These are phyloP conservation scores for Ostreobium quekettii DNA, from an alignment of 139 green algal species.

Conservation along the genomic window DNA sequence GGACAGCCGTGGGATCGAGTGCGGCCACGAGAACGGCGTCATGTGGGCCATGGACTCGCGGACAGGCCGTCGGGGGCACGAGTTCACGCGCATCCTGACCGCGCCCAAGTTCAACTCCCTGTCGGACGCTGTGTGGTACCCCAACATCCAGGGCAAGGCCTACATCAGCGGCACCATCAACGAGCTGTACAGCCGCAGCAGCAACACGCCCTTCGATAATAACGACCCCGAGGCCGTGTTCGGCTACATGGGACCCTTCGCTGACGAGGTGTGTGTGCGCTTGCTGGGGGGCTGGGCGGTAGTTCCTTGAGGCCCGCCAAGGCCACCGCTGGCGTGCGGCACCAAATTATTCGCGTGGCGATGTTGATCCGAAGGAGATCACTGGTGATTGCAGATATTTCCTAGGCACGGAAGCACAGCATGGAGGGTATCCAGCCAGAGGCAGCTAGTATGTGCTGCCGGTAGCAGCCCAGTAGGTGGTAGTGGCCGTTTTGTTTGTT, in stretches of 20 bases:
- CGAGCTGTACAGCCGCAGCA: neutral
- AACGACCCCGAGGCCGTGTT: neutral
- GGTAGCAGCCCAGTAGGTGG: too few species aligned
- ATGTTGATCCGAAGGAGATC: too few species aligned
- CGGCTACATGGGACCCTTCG: neutral
- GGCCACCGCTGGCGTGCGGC: too few species aligned
- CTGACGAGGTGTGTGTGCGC: neutral
- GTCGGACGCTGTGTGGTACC: neutral
- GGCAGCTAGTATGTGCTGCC: too few species aligned
- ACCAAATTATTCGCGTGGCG: too few species aligned
- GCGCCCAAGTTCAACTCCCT: neutral
- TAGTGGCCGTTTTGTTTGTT: too few species aligned
- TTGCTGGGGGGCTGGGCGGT: neutral
- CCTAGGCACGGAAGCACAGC: too few species aligned
- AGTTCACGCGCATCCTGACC: neutral
- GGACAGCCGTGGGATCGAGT: neutral
- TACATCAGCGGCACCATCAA: neutral
- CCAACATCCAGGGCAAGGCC: neutral
- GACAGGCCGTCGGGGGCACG: too few species aligned
- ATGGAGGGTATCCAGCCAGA: too few species aligned
- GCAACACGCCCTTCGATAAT: neutral
- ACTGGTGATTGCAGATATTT: too few species aligned
- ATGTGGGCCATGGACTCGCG: neutral
- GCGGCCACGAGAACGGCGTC: neutral
- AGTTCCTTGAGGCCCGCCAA: too few species aligned